phyloP scores from a whole-genome alignment of 148 eudicot genomes.

The Mesembryanthemum crystallinum region DNA sequence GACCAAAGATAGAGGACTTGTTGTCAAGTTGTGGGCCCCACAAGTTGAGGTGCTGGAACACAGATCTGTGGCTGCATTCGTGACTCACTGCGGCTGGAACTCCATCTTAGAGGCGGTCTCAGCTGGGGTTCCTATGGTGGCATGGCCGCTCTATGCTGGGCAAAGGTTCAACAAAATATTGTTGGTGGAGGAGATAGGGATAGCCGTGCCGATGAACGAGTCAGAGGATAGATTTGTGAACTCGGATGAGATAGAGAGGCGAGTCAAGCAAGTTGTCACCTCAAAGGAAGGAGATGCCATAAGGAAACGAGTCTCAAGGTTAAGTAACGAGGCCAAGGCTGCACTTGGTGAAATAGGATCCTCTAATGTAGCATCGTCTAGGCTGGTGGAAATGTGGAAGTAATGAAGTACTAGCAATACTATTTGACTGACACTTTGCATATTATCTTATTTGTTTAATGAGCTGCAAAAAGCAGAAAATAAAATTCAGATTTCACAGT shows the following conservation, averaged over 20 bases:
- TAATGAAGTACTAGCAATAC: too few species aligned
- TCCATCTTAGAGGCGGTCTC: conserved; percentile 29
- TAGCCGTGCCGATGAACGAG: conserved; percentile 29
- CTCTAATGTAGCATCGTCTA: conserved; percentile 24
- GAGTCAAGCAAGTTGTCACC: conserved; percentile 34
- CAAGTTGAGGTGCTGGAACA: conserved; percentile 38
- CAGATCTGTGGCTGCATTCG: conserved; percentile 46
- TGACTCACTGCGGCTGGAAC: conserved; percentile 57
- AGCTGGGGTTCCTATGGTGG: conserved; percentile 38
- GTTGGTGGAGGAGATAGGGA: conserved; percentile 32
- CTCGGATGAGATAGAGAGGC: conserved; percentile 29
- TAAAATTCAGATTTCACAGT: too few species aligned
- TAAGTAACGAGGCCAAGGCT: conserved; percentile 15
- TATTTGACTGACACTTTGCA: too few species aligned
- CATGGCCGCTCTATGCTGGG: conserved; percentile 43
- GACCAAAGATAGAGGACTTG: conserved; percentile 36
- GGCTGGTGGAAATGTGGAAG: conserved; percentile 29
- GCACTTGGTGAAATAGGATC: conserved; percentile 15
- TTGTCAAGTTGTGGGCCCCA: conserved; percentile 53
- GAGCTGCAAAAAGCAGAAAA: too few species aligned
- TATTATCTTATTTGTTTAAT: too few species aligned
- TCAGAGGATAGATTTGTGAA: conserved; percentile 30
- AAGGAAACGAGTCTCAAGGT: conserved; percentile 12
- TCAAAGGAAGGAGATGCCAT: conserved; percentile 6
- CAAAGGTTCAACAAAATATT: conserved; percentile 33